phyloP scores from a whole-genome alignment of 495 filamentous ascomycete species.

The Baudoinia panamericana region DNA sequence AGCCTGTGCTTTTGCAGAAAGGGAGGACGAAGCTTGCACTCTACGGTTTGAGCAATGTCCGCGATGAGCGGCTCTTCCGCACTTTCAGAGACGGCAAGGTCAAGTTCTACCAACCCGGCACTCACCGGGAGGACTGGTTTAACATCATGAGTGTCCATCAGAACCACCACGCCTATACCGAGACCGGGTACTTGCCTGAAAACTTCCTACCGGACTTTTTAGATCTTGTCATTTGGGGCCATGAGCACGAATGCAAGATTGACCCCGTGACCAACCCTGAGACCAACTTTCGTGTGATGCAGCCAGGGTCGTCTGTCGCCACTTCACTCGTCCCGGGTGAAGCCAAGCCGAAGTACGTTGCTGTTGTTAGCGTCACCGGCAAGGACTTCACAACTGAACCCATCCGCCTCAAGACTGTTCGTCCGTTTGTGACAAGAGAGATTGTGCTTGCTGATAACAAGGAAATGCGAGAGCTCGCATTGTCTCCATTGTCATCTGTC shows the following conservation, averaged over 20 bases:
- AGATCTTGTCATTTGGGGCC: slow-evolving; percentile 89
- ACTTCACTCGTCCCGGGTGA: slow-evolving; percentile 86
- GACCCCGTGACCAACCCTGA: slow-evolving; percentile 70
- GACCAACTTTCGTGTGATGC: slow-evolving; percentile 87
- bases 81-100: slow-evolving; percentile 90
- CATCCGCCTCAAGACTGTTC: slow-evolving; percentile 72
- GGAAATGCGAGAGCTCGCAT: slow-evolving; percentile 57
- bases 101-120: slow-evolving; percentile 75
- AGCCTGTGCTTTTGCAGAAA: slow-evolving; percentile 87
- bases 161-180: slow-evolving; percentile 83
- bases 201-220: slow-evolving; percentile 87
- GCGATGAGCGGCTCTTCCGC: slow-evolving; percentile 85
- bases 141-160: slow-evolving; percentile 93
- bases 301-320: slow-evolving; percentile 90
- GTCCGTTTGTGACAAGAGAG: slow-evolving; percentile 81
- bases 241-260: slow-evolving; percentile 94
- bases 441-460: slow-evolving; percentile 64
- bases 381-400: slow-evolving; percentile 70
- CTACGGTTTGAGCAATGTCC: slow-evolving; percentile 92
- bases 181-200: slow-evolving; percentile 84
- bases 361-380: slow-evolving; percentile 71
- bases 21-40: slow-evolving; percentile 86
- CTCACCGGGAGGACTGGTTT: slow-evolving; percentile 87
- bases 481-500: slow-evolving; percentile 52
- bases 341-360: slow-evolving; percentile 80